phyloP scores from a whole-genome alignment of 257 asterid species.

The Mentha longifolia region DNA sequence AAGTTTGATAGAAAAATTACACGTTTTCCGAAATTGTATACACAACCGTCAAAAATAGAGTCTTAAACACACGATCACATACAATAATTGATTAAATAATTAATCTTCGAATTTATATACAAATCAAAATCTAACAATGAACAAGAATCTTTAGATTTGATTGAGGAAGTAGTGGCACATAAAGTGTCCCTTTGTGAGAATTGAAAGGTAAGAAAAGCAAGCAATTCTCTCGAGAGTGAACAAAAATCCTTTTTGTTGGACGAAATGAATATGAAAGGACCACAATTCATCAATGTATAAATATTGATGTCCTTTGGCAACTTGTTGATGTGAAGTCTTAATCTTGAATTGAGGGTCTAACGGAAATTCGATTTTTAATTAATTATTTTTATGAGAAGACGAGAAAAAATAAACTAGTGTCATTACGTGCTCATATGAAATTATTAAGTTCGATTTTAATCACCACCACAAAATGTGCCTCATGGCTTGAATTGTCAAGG shows the following conservation, averaged over 20 bases:
- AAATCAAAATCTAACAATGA: not conserved
- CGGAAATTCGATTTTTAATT: slow-evolving; percentile 28
- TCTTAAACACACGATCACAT: too few species aligned
- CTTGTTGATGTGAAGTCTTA: slow-evolving; percentile 49
- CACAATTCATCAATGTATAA: slow-evolving; percentile 43
- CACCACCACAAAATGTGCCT: slow-evolving; percentile 40
- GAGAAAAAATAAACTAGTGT: slow-evolving; percentile 24
- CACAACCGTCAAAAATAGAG: too few species aligned
- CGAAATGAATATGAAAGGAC: slow-evolving; percentile 44
- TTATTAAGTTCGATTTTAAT: slow-evolving; percentile 35
- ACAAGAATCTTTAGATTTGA: slow-evolving; percentile 21
- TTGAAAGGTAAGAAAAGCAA: slow-evolving; percentile 19
- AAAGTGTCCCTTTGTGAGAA: slow-evolving; percentile 37
- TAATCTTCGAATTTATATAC: too few species aligned
- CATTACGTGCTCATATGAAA: slow-evolving; percentile 39
- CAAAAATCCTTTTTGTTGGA: slow-evolving; percentile 30
- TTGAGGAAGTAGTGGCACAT: slow-evolving; percentile 35
- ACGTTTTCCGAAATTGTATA: too few species aligned
- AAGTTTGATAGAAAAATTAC: too few species aligned
- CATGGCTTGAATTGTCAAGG: slow-evolving; percentile 31
- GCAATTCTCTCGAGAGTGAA: slow-evolving; percentile 26
- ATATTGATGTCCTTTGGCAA: slow-evolving; percentile 34
- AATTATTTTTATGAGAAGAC: slow-evolving; percentile 29
- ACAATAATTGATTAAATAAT: too few species aligned
- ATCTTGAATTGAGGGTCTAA: slow-evolving; percentile 45